These are phyloP conservation scores for Leccinum angustisporum DNA, from an alignment of 1,284 basidiomycete species.

Conservation along the genomic window DNA sequence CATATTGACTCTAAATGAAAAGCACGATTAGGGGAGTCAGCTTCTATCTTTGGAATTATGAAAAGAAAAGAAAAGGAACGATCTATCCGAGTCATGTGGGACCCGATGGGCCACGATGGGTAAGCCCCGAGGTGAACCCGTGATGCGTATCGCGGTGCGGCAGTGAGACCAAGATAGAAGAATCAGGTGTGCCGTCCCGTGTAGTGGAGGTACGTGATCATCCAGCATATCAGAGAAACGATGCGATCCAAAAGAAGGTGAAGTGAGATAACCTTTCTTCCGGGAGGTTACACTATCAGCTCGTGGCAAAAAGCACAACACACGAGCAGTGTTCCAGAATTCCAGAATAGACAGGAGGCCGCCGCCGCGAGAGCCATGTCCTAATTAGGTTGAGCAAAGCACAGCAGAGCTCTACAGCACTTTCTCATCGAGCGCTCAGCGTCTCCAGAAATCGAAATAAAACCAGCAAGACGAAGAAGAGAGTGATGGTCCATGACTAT, in stretches of 20 bases:
- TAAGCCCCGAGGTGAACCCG: slow-evolving; percentile 11
- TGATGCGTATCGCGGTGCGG: slow-evolving; percentile 12
- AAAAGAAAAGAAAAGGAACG: slow-evolving; percentile 2
- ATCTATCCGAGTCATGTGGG: slow-evolving; percentile 7
- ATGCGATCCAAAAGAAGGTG: slow-evolving; percentile 9
- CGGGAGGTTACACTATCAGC: slow-evolving; percentile 5
- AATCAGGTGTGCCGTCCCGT: slow-evolving; percentile 10
- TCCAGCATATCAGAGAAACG: slow-evolving; percentile 10
- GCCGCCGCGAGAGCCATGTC: slow-evolving; percentile 13
- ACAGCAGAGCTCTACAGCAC: slow-evolving; percentile 1
- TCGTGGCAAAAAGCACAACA: slow-evolving; percentile 7
- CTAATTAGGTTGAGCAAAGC: slow-evolving; percentile 11
- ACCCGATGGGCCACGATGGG: slow-evolving; percentile 13
- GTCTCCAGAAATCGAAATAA: slow-evolving; percentile 4
- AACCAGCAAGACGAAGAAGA: slow-evolving; percentile 3
- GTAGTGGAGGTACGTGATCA: slow-evolving; percentile 12
- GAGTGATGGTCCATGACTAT: slow-evolving; percentile 1
- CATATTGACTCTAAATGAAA: slow-evolving; percentile 71
- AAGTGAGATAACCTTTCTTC: slow-evolving; percentile 11
- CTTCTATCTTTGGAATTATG: slow-evolving; percentile 10
- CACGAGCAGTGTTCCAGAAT: slow-evolving; percentile 1
- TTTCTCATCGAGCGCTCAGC: slow-evolving; percentile 12
- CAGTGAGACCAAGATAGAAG: slow-evolving; percentile 14
- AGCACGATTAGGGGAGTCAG: slow-evolving; percentile 15
- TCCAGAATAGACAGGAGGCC: slow-evolving; percentile 20